Evolutionary conservation across 2,329 filamentous ascomycete species (phyloP), one percentile per base, ranked within the genome.

Genomic region (Xylariaceae sp.): DNA sequence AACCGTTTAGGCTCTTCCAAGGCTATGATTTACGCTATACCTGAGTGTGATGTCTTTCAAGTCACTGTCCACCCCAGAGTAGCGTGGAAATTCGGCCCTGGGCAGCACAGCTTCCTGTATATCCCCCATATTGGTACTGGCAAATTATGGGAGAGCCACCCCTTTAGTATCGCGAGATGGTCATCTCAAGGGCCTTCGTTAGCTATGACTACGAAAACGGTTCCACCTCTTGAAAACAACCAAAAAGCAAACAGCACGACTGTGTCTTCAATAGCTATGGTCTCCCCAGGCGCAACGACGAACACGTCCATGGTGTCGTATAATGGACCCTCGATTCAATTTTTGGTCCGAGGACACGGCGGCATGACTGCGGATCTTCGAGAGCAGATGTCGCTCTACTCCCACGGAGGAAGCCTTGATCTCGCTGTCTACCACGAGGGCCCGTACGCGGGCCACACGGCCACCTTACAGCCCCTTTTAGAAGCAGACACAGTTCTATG

Each of bases 71-170:
- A 58, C 11, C 56, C 58, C 2, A 53, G 50, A 0, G 18, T 39
- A 3, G 31, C 17, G 7, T 43, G 42, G 7, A 50, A 50, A 3
- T 50, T 59, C 16, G 58, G 58, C 3, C 54, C 58, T 1, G 58
- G 58, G 0, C 56, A 59, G 31, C 56, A 60, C 50, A 60, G 54
- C 3, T 60, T 60, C 13, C 45, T 60, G 4, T 60, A 64, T 39
- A 55, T 65, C 19, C 58, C 60, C 2, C 41, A 45, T 2, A 45
- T 54, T 7, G 47, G 51, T 18, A 36, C n/a, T 39, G 57, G 45
- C 22, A 60, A 22, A 55, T 58, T 38, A 43, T 64, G 63, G 63
- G 63, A 65, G 42, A 65, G 58, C 31, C 63, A 65, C 31, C 63
- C 63, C 1, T 65, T 64, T 36, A 64, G 60, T n/a, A 54, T 65